Conservation (phyloP, 257 asterid genomes). For the Przewalskia tangutica region DNA sequence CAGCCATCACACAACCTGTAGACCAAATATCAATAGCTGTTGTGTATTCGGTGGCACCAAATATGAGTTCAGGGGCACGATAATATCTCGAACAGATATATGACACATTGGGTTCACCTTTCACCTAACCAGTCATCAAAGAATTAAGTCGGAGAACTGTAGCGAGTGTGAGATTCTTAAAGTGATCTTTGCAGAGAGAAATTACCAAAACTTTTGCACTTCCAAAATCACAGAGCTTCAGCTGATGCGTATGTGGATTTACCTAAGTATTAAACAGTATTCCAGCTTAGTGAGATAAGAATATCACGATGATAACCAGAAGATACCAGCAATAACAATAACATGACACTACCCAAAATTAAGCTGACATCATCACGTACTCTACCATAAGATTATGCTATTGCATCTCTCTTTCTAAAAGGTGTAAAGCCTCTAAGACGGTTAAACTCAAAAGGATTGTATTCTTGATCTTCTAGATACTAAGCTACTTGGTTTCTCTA, state of each 20-base stretch:
- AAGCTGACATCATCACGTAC: neutral
- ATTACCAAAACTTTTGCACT: slow-evolving; percentile 97
- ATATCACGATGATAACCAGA: neutral
- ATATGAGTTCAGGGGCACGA: slow-evolving; percentile 98
- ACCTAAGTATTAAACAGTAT: slow-evolving; percentile 46
- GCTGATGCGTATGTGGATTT: slow-evolving; percentile 94
- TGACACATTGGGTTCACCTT: slow-evolving; percentile 95
- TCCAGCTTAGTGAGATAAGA: slow-evolving; percentile 18
- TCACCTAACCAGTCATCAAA: slow-evolving; percentile 50
- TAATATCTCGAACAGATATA: slow-evolving; percentile 95
- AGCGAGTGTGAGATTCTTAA: neutral
- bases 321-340: neutral
- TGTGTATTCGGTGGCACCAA: slow-evolving; percentile 97
- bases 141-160: neutral
- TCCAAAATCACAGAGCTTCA: slow-evolving; percentile 93
- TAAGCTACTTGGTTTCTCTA: neutral
- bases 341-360: neutral
- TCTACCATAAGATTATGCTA: neutral
- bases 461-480: neutral
- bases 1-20: slow-evolving; percentile 97
- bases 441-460: neutral
- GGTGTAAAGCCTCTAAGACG: neutral
- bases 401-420: neutral
- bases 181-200: slow-evolving; percentile 4
- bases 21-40: slow-evolving; percentile 98